phyloP scores from a whole-genome alignment of 2,329 filamentous ascomycete genomes.

The Diaporthe citriasiana region DNA sequence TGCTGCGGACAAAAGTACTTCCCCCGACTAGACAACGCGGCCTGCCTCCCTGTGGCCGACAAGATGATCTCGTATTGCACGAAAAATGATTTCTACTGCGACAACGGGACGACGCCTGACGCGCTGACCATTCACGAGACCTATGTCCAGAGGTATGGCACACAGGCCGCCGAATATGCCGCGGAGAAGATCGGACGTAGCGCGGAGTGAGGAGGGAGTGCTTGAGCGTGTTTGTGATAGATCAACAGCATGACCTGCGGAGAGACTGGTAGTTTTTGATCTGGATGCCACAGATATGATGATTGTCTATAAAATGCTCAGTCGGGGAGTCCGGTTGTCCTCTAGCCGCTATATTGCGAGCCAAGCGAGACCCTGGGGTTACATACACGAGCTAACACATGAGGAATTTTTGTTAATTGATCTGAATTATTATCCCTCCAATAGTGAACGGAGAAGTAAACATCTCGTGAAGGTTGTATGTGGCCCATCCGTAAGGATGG shows the following conservation, averaged over 20 bases:
- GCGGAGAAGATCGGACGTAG: conserved; percentile 40
- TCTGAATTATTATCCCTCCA: no score
- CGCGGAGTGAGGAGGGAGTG: not conserved
- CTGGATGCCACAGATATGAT: not conserved
- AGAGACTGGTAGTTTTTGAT: not conserved
- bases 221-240: no score
- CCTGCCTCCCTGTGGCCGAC: conserved; percentile 40
- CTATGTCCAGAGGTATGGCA: conserved; percentile 44
- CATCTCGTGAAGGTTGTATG: no score
- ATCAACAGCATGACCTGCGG: not conserved
- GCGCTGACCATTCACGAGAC: conserved; percentile 41
- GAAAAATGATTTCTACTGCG: conserved; percentile 44
- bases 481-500: no score
- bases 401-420: not conserved
- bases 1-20: conserved; percentile 36
- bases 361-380: not conserved
- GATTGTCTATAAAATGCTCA: not conserved
- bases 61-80: conserved; percentile 45
- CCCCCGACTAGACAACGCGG: conserved; percentile 41
- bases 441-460: not conserved
- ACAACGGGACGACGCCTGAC: conserved; percentile 42
- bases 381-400: not conserved
- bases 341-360: not conserved
- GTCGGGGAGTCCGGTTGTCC: not conserved
- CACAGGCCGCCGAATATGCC: conserved; percentile 40